These are phyloP conservation scores for Tuctoria greenei DNA, from an alignment of 176 grass and related monocot species.

Conservation along the genomic window DNA sequence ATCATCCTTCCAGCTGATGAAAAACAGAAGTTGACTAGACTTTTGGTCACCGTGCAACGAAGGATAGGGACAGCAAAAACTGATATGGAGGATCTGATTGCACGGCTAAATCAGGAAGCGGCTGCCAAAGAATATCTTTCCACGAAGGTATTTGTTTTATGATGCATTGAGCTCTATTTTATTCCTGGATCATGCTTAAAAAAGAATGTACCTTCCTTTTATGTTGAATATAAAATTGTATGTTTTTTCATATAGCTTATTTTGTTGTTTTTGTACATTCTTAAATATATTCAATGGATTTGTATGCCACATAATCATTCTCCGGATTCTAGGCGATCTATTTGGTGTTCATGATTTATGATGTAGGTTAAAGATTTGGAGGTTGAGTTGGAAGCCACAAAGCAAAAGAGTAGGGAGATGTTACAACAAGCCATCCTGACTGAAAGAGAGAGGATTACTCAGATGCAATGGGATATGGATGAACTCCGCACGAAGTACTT, in stretches of 20 bases:
- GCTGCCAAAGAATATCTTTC: conserved; percentile 95
- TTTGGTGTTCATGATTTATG: conserved; percentile 29
- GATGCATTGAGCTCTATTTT: conserved; percentile 3
- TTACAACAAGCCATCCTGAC: conserved; percentile 79
- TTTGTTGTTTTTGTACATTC: conserved; percentile 12
- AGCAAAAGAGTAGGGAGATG: conserved; percentile 80
- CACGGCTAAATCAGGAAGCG: conserved; percentile 90
- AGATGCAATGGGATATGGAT: conserved; percentile 99
- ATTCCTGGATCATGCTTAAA: conserved; percentile 25
- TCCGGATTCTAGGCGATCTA: conserved; percentile 7
- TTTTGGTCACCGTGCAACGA: conserved; percentile 77
- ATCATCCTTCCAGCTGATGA: conserved; percentile 88
- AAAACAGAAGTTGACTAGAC: conserved; percentile 77
- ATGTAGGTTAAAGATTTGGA: conserved; percentile 98
- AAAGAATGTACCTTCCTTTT: not conserved
- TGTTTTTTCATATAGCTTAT: not conserved
- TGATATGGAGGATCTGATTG: conserved; percentile 99
- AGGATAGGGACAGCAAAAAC: conserved; percentile 82
- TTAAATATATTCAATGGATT: not conserved
- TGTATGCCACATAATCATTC: not conserved
- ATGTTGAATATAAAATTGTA: no score
- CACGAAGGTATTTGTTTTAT: conserved; percentile 69
- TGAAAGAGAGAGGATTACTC: conserved; percentile 89
- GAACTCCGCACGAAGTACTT: conserved; percentile 83
- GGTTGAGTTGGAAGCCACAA: conserved; percentile 89